Conservation (phyloP, 176 grass and related monocot species). For the Zoysia pacifica region DNA sequence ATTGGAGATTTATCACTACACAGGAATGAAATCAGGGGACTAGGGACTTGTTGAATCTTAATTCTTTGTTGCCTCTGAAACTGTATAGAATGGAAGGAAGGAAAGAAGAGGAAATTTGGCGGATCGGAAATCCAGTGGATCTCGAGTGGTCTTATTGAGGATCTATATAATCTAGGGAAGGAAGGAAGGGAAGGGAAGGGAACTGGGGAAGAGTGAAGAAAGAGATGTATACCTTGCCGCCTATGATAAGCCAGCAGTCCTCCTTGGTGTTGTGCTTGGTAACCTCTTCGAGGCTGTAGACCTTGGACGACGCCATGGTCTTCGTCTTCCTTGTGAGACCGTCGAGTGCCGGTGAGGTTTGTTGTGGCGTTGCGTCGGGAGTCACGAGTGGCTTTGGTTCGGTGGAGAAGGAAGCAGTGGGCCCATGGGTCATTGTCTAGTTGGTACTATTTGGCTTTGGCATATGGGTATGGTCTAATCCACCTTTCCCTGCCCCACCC, state of each 20-base stretch:
- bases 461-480: no score
- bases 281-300: constrained; percentile 47
- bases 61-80: neutral
- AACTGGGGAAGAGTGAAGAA: neutral
- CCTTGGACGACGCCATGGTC: constrained; percentile 37
- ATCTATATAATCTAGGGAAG: neutral
- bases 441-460: no score
- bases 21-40: neutral
- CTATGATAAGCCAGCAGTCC: constrained; percentile 63
- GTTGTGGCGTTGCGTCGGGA: neutral
- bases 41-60: neutral
- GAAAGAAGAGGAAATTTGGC: neutral
- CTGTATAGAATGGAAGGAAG: neutral
- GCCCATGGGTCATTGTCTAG: no score
- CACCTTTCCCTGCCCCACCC: no score
- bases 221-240: constrained; percentile 35
- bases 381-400: no score
- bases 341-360: neutral
- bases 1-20: neutral
- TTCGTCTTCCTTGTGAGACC: neutral
- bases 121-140: neutral
- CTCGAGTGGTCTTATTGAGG: neutral
- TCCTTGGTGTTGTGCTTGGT: constrained; percentile 59
- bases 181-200: neutral
- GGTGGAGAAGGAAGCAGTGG: no score